Conservation (phyloP, 305 asterid genomes). For the Fraxinus latifolia region DNA sequence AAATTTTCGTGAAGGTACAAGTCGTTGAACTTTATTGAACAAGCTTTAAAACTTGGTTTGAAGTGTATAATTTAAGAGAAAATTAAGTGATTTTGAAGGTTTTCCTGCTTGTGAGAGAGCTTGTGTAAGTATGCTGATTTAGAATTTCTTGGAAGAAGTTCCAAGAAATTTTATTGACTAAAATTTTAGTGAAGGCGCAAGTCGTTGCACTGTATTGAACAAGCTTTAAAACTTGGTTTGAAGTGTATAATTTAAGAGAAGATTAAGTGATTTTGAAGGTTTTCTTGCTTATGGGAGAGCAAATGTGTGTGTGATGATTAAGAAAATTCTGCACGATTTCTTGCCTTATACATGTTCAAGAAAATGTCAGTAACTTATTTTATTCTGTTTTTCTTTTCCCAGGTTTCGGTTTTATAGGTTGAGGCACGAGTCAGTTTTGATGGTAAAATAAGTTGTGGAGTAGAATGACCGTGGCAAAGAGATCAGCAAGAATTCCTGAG, state of each 20-base stretch:
- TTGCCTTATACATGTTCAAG: neutral
- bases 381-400: neutral
- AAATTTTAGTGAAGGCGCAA: conserved; percentile 9
- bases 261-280: conserved; percentile 2
- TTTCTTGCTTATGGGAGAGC: neutral
- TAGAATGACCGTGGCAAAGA: conserved; percentile 43
- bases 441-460: conserved; percentile 5
- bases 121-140: neutral
- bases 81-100: conserved; percentile 1
- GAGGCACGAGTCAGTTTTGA: neutral
- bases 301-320: conserved; percentile 3
- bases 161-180: neutral
- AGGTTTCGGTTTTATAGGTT: conserved; percentile 18
- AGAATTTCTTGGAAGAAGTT: conserved; percentile 18
- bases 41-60: conserved; percentile 6
- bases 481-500: conserved; percentile 39
- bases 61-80: conserved; percentile 14
- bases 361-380: conserved; percentile 14
- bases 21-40: neutral
- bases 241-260: conserved; percentile 14
- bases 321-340: neutral
- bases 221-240: conserved; percentile 6
- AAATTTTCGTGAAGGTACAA: conserved; percentile 10
- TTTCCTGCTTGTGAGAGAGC: neutral
- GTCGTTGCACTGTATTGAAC: neutral